These are phyloP conservation scores for Gaeumannomyces tritici DNA, from an alignment of 2,329 filamentous ascomycete genomes.

Conservation along the genomic window DNA sequence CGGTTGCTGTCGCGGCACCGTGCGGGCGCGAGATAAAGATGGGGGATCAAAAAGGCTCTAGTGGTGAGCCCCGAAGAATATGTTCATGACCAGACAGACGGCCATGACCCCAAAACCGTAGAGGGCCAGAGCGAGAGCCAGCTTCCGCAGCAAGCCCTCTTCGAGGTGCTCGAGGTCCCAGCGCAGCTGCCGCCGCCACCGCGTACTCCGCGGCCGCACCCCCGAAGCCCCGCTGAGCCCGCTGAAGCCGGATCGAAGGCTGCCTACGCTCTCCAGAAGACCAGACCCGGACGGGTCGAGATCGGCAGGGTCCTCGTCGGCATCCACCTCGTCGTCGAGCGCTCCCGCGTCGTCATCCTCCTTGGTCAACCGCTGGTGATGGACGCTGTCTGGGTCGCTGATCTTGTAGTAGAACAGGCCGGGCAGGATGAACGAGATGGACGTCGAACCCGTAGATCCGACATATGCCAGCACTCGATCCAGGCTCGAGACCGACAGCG, in stretches of 20 bases:
- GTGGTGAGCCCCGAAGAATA: constrained; percentile 48
- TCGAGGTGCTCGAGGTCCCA: constrained; percentile 56
- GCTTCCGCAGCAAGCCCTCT: constrained; percentile 55
- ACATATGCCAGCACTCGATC: constrained; percentile 93
- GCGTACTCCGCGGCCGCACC: constrained; percentile 27
- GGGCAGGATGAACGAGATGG: constrained; percentile 93
- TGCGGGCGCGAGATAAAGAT: too few relatives aligned
- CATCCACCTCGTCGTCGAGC: constrained; percentile 25
- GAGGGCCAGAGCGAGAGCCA: constrained; percentile 65
- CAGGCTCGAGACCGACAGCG: constrained; percentile 82
- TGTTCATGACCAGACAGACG: constrained; percentile 77
- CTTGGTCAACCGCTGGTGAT: constrained; percentile 81
- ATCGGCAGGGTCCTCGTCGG: constrained; percentile 35
- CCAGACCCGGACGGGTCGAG: constrained; percentile 20
- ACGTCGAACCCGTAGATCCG: constrained; percentile 85
- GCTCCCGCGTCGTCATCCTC: constrained; percentile 65
- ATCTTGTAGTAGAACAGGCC: constrained; percentile 99
- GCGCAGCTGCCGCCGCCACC: constrained; percentile 45
- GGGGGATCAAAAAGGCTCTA: neutral
- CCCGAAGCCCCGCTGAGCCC: constrained; percentile 21
- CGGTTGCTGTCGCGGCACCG: too few relatives aligned
- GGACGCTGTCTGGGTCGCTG: constrained; percentile 73
- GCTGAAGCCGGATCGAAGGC: constrained; percentile 31
- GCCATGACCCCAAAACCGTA: constrained; percentile 88
- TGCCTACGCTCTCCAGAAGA: constrained; percentile 34